Conservation (phyloP, 768 basidiomycete genomes). For the Boletus vinaceobasis region DNA sequence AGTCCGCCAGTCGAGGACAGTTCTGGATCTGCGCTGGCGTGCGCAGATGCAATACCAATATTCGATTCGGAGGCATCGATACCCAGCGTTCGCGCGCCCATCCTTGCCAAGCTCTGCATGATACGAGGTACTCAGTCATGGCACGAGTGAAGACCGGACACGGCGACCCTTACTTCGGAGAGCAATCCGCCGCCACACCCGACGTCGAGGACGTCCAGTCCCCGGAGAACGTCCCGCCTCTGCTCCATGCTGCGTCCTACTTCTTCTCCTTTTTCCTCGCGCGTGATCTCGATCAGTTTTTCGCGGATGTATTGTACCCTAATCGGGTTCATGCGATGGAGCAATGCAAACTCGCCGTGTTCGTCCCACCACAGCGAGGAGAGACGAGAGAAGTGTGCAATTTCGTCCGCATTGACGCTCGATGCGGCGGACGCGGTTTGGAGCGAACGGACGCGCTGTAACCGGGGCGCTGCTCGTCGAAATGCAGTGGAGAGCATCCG, state of each 20-base stretch:
- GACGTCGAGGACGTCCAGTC: conserved; percentile 78
- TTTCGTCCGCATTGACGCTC: conserved; percentile 70
- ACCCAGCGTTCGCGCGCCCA: conserved; percentile 86
- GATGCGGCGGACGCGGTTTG: conserved; percentile 21
- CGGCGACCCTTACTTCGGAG: conserved; percentile 63
- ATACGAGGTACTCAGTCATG: not conserved
- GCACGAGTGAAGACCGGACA: no score
- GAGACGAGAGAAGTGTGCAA: conserved; percentile 84
- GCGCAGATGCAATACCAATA: conserved; percentile 77
- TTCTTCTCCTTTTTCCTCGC: conserved; percentile 48
- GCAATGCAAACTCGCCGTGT: conserved; percentile 78
- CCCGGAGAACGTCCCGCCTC: conserved; percentile 45
- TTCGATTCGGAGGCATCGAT: conserved; percentile 90
- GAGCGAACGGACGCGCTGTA: conserved; percentile 11
- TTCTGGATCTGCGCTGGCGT: conserved; percentile 73
- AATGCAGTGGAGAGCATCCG: conserved; percentile 20
- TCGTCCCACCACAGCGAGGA: conserved; percentile 97
- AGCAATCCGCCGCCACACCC: conserved; percentile 96
- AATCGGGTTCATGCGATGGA: conserved; percentile 95
- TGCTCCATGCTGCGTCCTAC: conserved; percentile 27
- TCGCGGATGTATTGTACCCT: conserved; percentile 79
- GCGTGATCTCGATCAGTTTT: conserved; percentile 62
- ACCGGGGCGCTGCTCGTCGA: conserved; percentile 14
- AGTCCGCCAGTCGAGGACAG: conserved; percentile 44
- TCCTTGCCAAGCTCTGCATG: conserved; percentile 73